phyloP scores from a whole-genome alignment of 1,284 basidiomycete genomes.

The Austropuccinia psidii region DNA sequence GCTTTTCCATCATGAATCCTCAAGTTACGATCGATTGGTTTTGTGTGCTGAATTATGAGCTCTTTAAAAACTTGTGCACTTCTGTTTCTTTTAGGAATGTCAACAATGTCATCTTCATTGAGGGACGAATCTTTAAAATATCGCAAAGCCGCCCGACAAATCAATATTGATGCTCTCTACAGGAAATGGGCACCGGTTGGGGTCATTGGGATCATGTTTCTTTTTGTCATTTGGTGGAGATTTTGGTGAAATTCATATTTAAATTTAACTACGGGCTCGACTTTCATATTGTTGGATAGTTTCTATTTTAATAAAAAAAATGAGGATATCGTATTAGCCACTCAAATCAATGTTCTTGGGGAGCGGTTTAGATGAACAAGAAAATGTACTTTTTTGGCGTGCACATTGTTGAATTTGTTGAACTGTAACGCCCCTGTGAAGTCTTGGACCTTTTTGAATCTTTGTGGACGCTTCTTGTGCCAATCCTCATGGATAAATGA shows the following conservation, averaged over 20 bases:
- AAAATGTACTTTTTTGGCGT: too few relatives aligned
- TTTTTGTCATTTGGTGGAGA: conserved; percentile 85
- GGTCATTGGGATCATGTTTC: conserved; percentile 66
- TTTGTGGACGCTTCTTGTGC: too few relatives aligned
- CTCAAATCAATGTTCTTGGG: too few relatives aligned
- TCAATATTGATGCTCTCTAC: conserved; percentile 86
- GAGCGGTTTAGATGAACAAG: too few relatives aligned
- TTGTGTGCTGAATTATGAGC: background rate
- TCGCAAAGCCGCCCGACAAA: conserved; percentile 85
- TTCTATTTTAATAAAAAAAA: too few relatives aligned
- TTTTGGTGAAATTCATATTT: too few relatives aligned
- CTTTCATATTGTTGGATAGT: background rate
- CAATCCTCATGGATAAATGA: too few relatives aligned
- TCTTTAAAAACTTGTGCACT: background rate
- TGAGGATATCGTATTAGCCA: too few relatives aligned
- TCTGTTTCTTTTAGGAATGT: conserved; percentile 57
- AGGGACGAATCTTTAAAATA: conserved; percentile 96
- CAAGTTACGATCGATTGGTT: too few relatives aligned
- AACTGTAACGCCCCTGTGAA: too few relatives aligned
- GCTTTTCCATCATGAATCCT: background rate
- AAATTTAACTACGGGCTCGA: conserved; percentile 37
- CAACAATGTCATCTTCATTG: conserved; percentile 91
- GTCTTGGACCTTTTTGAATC: too few relatives aligned
- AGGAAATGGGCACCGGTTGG: conserved; percentile 91
- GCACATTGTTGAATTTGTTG: too few relatives aligned